Base-by-base conservation (phyloP, 2,329 filamentous ascomycete genomes). In the Colletotrichum sp. region DNA sequence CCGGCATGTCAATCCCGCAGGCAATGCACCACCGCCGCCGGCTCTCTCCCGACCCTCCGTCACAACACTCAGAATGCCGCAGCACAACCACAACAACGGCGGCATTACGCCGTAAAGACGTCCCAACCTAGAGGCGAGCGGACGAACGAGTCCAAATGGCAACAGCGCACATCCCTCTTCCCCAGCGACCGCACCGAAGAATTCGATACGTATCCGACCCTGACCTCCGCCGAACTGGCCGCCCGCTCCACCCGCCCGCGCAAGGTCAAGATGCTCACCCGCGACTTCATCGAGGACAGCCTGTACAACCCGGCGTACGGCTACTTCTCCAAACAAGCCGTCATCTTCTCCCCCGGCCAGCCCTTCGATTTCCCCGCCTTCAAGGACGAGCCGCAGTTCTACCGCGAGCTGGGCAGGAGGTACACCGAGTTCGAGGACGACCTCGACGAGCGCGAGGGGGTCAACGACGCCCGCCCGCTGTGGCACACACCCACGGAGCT, bases 401-500 rank as follows among this genome's bases (percentile, higher is more conserved):
- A 98, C 84, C 86, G 89, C 57, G 86, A 95, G 78, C 89, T 99
- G 2, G 93, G 95, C 55, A 89, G 93, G 78, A 92, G 95, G 77
- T 99, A 99, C 84, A 94, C 92, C 63, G 92, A 95, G 79, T 99
- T 99, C 82, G 97, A 99, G 85, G 95, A 99, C 83, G 87, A 89
- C 27, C 91, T 99, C 74, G 98, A 99, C 84, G 91, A 90, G 62
- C 89, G 91, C 75, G 89, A 93, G 27, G 86, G 86, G 68, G 92
- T 93, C 78, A 92, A 94, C 71, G 95, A 87, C 64, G 94, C 95
- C 55, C 92, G 97, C 12, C 97, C 99, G 87, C 89, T 99, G 62
- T 99, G 97, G 97, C 98, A 99, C 85, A 99, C 97, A 15, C 97
- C 98, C 0, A 99, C 97, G 0, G 97, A 99, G 87, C 92, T 99